Base-by-base conservation (phyloP, 2,329 filamentous ascomycete species). In the Colletotrichum lentis region DNA sequence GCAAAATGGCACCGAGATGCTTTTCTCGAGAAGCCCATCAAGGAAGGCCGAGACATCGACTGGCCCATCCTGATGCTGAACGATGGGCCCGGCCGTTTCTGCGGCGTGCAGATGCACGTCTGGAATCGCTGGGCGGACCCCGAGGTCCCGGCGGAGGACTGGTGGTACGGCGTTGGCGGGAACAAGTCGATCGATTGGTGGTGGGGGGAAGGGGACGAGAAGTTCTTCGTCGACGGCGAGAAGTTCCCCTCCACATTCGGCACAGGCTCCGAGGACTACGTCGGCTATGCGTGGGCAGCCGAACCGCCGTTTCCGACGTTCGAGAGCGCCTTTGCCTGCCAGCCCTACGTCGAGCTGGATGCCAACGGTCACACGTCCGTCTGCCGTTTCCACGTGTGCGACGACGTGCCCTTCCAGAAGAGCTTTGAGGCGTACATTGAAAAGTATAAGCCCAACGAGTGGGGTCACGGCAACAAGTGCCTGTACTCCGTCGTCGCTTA, bases 101-200 rank as follows among this genome's bases (percentile, higher is more conserved):
- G 62, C 27, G 65, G 65, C 12, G 65, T 68, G 2, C 65, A 68
- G 43, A 65, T 68, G 65, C 65, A 68, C 37, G 55, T 68, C 8
- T 68, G 65, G 65, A 68, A 68, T 24, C 55, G 55, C 27, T 68
- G 65, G 65, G 24, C 52, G 31, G 62, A 65, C 2, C 65, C 65
- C 22, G 39, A 65, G 20, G 49, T 60, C 4, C 62, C 65, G 14
- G 41, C 65, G 12, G 49, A 56, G 12, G 65, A 68, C 43, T 68
- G 65, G 65, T 68, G 65, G 65, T 68, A 68, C 41, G 65, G 65
- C 0, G 62, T 68, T 5, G 65, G 65, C 7, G 55, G 62, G 5
- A 50, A 60, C 16, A 68, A 68, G 50, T 68, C 65, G 3, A 56
- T 68, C n/a, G 65, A 68, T 18, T 68, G 65, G 65, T 68, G 65